Conservation (phyloP, 2,329 filamentous ascomycete species). For the Pseudogymnoascus destructans region DNA sequence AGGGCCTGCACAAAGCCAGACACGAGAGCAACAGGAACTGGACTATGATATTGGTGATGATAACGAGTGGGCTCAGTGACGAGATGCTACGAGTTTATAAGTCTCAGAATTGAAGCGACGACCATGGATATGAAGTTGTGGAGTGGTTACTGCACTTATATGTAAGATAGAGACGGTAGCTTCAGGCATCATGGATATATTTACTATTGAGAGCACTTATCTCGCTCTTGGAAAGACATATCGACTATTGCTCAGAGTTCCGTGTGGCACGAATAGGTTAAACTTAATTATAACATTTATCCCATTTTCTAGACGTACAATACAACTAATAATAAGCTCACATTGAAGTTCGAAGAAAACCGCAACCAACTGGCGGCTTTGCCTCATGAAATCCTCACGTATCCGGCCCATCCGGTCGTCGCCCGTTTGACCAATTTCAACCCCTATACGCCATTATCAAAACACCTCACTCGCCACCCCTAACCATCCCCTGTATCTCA, state of each 20-base stretch:
- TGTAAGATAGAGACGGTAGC: neutral
- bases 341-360: slow-evolving; percentile 2
- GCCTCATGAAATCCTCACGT: slow-evolving; percentile 1
- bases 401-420: neutral
- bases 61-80: slow-evolving; percentile 24
- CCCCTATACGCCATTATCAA: slow-evolving; percentile 6
- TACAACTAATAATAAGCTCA: slow-evolving; percentile 7
- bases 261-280: neutral
- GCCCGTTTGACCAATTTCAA: slow-evolving; percentile 1
- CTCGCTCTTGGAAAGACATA: neutral
- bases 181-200: neutral
- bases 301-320: slow-evolving; percentile 6
- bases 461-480: neutral
- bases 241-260: neutral
- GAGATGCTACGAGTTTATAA: neutral
- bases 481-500: neutral
- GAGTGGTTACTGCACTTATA: neutral
- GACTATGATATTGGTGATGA: slow-evolving; percentile 33
- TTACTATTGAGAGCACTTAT: neutral
- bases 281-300: neutral
- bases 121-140: neutral
- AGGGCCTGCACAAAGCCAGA: neutral
- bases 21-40: slow-evolving; percentile 21
- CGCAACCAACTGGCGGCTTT: neutral
- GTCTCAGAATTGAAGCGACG: neutral